phyloP scores from a whole-genome alignment of 176 grass and related monocot genomes.

The Bonia amplexicaulis region DNA sequence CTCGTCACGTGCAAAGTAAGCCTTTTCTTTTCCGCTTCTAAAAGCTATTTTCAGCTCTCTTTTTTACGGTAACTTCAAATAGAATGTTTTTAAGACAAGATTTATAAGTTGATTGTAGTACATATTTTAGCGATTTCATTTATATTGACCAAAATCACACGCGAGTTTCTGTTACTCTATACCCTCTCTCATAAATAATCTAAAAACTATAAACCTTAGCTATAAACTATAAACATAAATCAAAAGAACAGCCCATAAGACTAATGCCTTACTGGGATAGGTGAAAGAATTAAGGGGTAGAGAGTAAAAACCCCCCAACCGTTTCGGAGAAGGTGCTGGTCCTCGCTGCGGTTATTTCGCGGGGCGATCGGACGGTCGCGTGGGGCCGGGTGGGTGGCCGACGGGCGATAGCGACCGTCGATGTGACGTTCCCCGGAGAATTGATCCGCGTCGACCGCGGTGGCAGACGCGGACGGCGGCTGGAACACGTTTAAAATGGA shows the following conservation, averaged over 20 bases:
- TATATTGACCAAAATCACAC: too few species aligned
- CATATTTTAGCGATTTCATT: too few species aligned
- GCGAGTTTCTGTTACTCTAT: too few species aligned
- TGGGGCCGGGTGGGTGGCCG: not conserved
- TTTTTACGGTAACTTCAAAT: too few species aligned
- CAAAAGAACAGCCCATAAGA: too few species aligned
- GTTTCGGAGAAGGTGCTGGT: constrained; percentile 1
- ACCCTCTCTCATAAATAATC: too few species aligned
- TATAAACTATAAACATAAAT: too few species aligned
- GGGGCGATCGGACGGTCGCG: constrained; percentile 28
- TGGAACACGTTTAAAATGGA: constrained; percentile 31
- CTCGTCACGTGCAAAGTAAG: not conserved
- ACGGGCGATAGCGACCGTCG: not conserved
- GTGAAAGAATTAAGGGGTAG: rapidly evolving
- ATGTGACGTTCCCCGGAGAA: not conserved
- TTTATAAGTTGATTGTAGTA: too few species aligned
- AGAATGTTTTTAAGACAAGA: too few species aligned
- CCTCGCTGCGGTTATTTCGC: constrained; percentile 31
- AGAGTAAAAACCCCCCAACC: not conserved
- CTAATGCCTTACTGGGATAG: rapidly evolving
- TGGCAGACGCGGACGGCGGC: constrained; percentile 7
- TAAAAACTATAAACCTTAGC: too few species aligned
- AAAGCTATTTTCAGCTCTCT: too few species aligned
- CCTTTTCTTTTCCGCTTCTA: too few species aligned
- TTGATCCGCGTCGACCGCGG: constrained; percentile 5